Evolutionary conservation across 192 early-diverging fungal species (phyloP).

Genomic region (Linnemannia schmuckeri): DNA sequence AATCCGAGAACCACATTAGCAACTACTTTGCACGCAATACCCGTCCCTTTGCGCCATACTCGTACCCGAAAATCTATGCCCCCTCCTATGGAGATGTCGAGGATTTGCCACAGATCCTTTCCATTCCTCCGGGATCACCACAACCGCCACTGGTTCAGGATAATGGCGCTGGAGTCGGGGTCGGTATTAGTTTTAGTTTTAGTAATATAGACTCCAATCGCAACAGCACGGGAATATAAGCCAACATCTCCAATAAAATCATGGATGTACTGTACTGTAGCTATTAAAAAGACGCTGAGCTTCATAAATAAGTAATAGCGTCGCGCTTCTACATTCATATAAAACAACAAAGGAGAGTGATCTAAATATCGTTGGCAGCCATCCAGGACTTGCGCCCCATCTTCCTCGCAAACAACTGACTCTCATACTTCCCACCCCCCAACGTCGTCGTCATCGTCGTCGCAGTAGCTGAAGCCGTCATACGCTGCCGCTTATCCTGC

Average conservation of each 20-base stretch:
- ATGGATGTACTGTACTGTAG: too few species aligned
- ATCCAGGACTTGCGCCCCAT: conserved; percentile 46
- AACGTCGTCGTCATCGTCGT: too few species aligned
- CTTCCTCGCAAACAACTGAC: conserved; percentile 1
- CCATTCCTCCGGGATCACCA: too few species aligned
- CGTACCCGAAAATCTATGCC: conserved; percentile 3
- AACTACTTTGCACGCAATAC: background rate
- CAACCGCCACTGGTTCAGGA: background rate
- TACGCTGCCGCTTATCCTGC: background rate
- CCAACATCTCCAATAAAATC: too few species aligned
- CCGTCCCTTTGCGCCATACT: background rate
- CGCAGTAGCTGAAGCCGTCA: background rate
- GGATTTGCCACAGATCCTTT: background rate
- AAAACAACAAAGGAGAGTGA: background rate
- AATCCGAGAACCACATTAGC: background rate
- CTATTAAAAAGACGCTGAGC: too few species aligned
- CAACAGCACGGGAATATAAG: too few species aligned
- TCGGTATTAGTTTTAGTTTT: too few species aligned
- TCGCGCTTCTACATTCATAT: too few species aligned
- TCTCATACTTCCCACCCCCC: background rate
- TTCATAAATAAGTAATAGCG: too few species aligned
- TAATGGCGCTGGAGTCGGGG: background rate
- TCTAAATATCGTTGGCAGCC: conserved; percentile 35
- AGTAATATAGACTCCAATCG: too few species aligned
- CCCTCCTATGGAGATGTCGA: background rate